Base-by-base conservation (phyloP, 2,329 filamentous ascomycete genomes). In the Diaporthe vexans region DNA sequence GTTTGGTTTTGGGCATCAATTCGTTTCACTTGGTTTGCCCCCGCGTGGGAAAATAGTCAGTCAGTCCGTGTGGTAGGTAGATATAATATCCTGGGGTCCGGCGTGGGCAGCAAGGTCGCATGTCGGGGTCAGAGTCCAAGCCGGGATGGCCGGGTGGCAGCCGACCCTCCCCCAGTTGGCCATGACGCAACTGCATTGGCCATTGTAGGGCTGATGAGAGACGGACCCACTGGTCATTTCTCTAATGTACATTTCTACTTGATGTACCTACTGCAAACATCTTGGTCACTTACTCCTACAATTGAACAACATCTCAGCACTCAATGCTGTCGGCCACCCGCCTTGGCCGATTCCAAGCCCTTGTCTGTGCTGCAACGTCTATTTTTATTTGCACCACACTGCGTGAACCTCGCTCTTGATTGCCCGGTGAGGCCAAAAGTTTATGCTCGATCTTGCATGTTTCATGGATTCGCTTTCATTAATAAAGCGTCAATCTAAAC, bases 121-220 rank as follows among this genome's bases (percentile, higher is more conserved):
- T 51, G 61, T 51, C 17, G 43, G 43, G 7, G 24, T 48, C 48
- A 21, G 10, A 19, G 29, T 52, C 35, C 29, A 26, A 6, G 21
- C 61, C 61, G 61, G 43, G 43, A 65, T 11, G 59, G 19, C 61
- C 61, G 61, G 61, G 7, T 33, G 43, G 43, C 29, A 17, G 9
- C 26, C 43, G 46, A 37, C 11, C 13, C 46, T 17, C 24, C 46
- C 8, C 26, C 29, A 24, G 46, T 35, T 4, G 15, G 19, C 1
- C 15, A 67, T 67, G 63, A 67, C 63, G 46, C 29, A 67, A 67
- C 29, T 5, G n/a, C n/a, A n/a, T n/a, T n/a, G n/a, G 7, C 21
- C 46, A 21, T 37, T 11, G 29, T 40, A 67, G 63, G 63, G 63
- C 63, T 67, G 59, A 48, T 13, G n/a, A 15, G 10, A 37, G 21